Base-by-base conservation (phyloP, 768 basidiomycete genomes). In the Tulasnella sp. region DNA sequence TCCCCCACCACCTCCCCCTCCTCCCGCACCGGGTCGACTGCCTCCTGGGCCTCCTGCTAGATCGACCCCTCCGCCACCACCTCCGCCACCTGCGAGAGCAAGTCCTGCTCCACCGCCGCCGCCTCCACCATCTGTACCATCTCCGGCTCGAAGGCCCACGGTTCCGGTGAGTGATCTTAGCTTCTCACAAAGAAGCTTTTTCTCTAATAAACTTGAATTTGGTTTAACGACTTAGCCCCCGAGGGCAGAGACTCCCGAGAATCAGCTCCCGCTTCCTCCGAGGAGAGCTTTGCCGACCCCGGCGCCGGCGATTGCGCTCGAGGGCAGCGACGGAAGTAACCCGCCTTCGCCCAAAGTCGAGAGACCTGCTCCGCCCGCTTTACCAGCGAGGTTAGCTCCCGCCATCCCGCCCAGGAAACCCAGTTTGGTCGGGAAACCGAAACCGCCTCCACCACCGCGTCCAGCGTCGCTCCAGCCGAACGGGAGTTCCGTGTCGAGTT, bases 381-480 rank as follows among this genome's bases (percentile, higher is more conserved):
- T 72, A 64, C 70, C 70, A 62, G 70, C 70, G 36, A 29, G 70
- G 3, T 37, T 35, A 19, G 52, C 37, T 22, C 70, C 70, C 8
- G 37, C 52, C 12, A 22, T 72, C 17, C 70, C 70, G 11, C 59
- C 70, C 11, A 62, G 70, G 14, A 72, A 63, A 72, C 70, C 70
- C 16, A 22, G 35, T 22, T 35, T 64, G 11, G 63, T n/a, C 37
- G 37, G 26, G 22, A 62, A 65, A 63, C 70, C 70, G 5, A 62
- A 62, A 26, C 76, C 81, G 19, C 78, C 81, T 5, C 79, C 81
- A 8, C 80, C 80, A 5, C 78, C 79, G 9, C 77, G 80, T 67
- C 42, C 78, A 1, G 65, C 35, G 8, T 74, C 67, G 8, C 34
- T 73, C 67, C 70, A 37, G 40, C 40, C 44, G 69, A 62, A 70